phyloP scores from a whole-genome alignment of 2,329 filamentous ascomycete species.

The Ceratocystis huliohia region DNA sequence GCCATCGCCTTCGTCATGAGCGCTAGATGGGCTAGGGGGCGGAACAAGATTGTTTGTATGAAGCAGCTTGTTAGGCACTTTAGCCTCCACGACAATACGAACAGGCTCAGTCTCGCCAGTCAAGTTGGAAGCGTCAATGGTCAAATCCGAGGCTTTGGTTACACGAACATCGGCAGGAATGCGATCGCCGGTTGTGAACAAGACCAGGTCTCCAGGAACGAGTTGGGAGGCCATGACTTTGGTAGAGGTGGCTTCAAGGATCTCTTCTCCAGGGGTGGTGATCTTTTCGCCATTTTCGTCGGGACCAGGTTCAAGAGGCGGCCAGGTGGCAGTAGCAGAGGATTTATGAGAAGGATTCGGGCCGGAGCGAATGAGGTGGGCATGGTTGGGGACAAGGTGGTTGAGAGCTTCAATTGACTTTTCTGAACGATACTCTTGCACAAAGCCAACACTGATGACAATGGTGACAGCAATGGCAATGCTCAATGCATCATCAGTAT shows the following conservation, averaged over 20 bases:
- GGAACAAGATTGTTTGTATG: conserved; percentile 7
- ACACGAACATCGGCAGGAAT: conserved; percentile 95
- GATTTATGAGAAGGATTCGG: conserved; percentile 28
- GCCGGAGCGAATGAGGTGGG: conserved; percentile 67
- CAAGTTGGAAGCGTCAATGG: conserved; percentile 91
- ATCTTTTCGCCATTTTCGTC: conserved; percentile 34
- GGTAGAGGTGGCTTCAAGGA: conserved; percentile 58
- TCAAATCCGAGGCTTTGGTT: conserved; percentile 75
- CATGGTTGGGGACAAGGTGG: conserved; percentile 86
- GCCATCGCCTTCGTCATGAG: conserved; percentile 44
- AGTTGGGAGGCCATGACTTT: conserved; percentile 80
- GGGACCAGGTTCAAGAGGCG: conserved; percentile 28
- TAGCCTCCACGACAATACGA: conserved; percentile 55
- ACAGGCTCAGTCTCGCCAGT: conserved; percentile 96
- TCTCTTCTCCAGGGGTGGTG: conserved; percentile 48
- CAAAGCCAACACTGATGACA: conserved; percentile 87
- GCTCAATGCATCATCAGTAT: conserved; percentile 87
- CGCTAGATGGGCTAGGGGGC: conserved; percentile 25
- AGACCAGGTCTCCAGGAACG: conserved; percentile 81
- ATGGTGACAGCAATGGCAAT: conserved; percentile 95
- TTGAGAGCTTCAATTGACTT: conserved; percentile 93
- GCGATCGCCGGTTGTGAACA: conserved; percentile 91
- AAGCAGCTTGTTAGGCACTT: background rate
- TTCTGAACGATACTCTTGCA: conserved; percentile 95
- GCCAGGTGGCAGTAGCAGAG: conserved; percentile 36